Evolutionary conservation across 306 rosid genomes (phyloP).

Genomic region (Potentilla sterilis): DNA sequence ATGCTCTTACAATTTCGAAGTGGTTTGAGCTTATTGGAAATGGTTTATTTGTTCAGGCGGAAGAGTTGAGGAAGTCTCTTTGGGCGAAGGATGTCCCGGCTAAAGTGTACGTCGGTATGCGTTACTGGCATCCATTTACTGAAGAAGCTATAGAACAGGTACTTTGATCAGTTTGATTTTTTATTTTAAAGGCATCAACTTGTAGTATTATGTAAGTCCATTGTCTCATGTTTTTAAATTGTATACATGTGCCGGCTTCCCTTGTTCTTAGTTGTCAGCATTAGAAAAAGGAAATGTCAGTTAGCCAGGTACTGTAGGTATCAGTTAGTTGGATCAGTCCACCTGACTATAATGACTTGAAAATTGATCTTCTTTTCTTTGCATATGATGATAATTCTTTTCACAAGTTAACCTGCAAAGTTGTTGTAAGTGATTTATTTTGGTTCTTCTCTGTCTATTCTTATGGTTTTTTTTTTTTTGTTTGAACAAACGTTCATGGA

Average conservation of each 20-base stretch:
- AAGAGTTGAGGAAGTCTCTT: slow-evolving; percentile 68
- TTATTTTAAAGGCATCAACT: not conserved
- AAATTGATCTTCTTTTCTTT: not conserved
- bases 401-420: not conserved
- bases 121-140: slow-evolving; percentile 96
- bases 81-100: slow-evolving; percentile 71
- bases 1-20: not conserved
- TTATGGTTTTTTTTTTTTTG: not conserved
- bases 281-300: not conserved
- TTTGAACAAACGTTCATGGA: not conserved
- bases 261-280: not conserved
- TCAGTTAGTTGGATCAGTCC: not conserved
- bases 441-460: not conserved
- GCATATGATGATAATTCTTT: not conserved
- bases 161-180: slow-evolving; percentile 13
- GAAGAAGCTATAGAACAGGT: slow-evolving; percentile 90
- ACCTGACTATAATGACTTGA: not conserved
- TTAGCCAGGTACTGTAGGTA: not conserved
- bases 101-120: slow-evolving; percentile 89
- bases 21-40: slow-evolving; percentile 20
- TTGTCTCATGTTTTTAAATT: not conserved
- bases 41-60: slow-evolving; percentile 45
- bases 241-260: not conserved
- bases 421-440: not conserved
- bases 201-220: not conserved